These are phyloP conservation scores for Ustilago bromivora DNA, from an alignment of 1,284 basidiomycete genomes.

Conservation along the genomic window DNA sequence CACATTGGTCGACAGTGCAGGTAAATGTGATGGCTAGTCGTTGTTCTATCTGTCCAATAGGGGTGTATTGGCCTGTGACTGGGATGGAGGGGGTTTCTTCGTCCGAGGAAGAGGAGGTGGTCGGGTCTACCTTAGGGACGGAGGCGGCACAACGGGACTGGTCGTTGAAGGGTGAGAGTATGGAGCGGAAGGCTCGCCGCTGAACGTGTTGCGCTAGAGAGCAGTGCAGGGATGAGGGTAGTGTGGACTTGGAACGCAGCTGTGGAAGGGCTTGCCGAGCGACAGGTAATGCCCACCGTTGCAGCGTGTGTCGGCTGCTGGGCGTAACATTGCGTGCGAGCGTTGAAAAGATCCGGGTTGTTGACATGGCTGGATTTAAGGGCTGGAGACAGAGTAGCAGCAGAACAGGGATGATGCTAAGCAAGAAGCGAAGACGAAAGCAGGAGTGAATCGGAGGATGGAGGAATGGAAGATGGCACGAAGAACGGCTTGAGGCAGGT, in stretches of 20 bases:
- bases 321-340: constrained; percentile 29
- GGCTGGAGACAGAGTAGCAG: not conserved
- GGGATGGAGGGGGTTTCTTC: constrained; percentile 27
- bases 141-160: constrained; percentile 11
- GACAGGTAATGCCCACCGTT: not conserved
- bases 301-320: constrained; percentile 14
- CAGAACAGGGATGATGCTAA: not conserved
- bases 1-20: constrained; percentile 74
- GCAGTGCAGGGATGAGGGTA: not conserved
- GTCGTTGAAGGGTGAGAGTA: constrained; percentile 2
- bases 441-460: not conserved
- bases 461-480: not conserved
- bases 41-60: constrained; percentile 58
- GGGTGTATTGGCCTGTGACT: constrained; percentile 45
- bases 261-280: not conserved
- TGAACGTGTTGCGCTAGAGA: not conserved
- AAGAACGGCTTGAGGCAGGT: not conserved
- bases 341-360: constrained; percentile 1
- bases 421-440: not conserved
- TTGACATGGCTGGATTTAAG: constrained; percentile 17
- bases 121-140: constrained; percentile 19
- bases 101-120: not conserved
- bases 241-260: constrained; percentile 11
- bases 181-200: constrained; percentile 12
- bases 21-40: constrained; percentile 65